phyloP scores from a whole-genome alignment of 1,139 yeast species.

The Casaregolazyma suthepensis region DNA sequence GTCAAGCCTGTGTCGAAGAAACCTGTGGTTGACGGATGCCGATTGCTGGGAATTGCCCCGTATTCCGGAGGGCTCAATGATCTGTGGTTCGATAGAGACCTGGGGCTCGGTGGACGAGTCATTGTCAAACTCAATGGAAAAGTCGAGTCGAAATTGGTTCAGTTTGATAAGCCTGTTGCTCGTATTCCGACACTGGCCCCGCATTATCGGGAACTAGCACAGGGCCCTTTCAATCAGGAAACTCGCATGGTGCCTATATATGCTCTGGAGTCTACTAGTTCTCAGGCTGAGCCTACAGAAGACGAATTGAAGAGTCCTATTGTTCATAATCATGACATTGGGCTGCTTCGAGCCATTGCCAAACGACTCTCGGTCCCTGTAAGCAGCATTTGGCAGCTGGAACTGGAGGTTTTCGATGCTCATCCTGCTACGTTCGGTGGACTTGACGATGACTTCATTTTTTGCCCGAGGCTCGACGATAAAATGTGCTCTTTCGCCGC shows the following conservation, averaged over 20 bases:
- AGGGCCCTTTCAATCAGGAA: slow-evolving; percentile 74
- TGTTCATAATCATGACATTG: slow-evolving; percentile 60
- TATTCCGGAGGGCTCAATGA: slow-evolving; percentile 73
- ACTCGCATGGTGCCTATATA: slow-evolving; percentile 80
- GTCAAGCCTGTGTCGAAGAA: slow-evolving; percentile 75
- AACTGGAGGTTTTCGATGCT: slow-evolving; percentile 70
- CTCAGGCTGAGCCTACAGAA: slow-evolving; percentile 25
- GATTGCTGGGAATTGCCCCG: slow-evolving; percentile 82
- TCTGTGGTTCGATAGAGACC: slow-evolving; percentile 83
- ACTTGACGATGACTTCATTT: slow-evolving; percentile 72
- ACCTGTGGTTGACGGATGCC: slow-evolving; percentile 57
- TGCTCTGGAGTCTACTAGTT: slow-evolving; percentile 36
- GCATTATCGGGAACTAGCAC: slow-evolving; percentile 70
- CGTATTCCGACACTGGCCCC: slow-evolving; percentile 90
- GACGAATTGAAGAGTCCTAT: slow-evolving; percentile 50
- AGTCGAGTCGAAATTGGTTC: slow-evolving; percentile 56
- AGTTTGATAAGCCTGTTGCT: slow-evolving; percentile 69
- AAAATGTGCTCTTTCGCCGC: slow-evolving; percentile 81
- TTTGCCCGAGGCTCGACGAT: slow-evolving; percentile 83
- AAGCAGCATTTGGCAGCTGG: slow-evolving; percentile 70
- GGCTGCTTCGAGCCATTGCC: slow-evolving; percentile 63
- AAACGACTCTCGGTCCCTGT: slow-evolving; percentile 46
- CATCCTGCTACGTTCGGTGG: slow-evolving; percentile 81
- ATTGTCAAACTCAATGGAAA: slow-evolving; percentile 46
- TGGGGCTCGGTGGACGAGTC: slow-evolving; percentile 83